Evolutionary conservation across 768 basidiomycete species (phyloP), one percentile per base, ranked within the genome.

Genomic region (Macrolepiota fuliginosa): DNA sequence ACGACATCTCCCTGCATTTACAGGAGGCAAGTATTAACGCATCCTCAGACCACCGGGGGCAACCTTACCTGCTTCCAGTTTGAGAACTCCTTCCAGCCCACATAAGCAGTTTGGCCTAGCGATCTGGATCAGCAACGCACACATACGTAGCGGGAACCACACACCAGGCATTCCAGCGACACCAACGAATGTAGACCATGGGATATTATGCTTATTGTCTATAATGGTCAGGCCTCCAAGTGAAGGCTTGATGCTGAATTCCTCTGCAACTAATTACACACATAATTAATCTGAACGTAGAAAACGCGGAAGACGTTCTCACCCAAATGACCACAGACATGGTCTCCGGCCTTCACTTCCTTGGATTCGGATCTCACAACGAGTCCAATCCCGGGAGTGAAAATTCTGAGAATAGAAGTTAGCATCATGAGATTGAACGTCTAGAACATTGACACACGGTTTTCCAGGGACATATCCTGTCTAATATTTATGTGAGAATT

Each of bases 121-220:
- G 32, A 11, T 17, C 9, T 39, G 1, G 60, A 27, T 6, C 1
- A 25, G 36, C 15, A 1, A 12, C 17, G 17, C 19, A n/a, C 12
- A 6, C 1, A 35, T n/a, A 35, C 11, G 9, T 50, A 2, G 25
- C 27, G 4, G 40, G n/a, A 32, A 15, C 2, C 4, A 71, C 78
- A 54, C 70, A 81, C 80, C 77, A 72, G 83, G 78, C 81, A 85
- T 85, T 12, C 86, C 85, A 9, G 77, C 73, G 1, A 80, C 78
- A 15, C 86, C 84, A 29, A 83, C 67, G 64, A 79, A 83, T 0
- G 71, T 71, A 0, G 77, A 74, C 81, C 80, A 84, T 0, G 83
- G 82, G 3, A 86, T 68, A 4, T 76, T 73, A 35, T 77, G 65
- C 57, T 76, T 70, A 63, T 83, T 82, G 39, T 79, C 61, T 42